These are phyloP conservation scores for Pulveroboletus frians DNA, from an alignment of 768 basidiomycete species.

Conservation along the genomic window DNA sequence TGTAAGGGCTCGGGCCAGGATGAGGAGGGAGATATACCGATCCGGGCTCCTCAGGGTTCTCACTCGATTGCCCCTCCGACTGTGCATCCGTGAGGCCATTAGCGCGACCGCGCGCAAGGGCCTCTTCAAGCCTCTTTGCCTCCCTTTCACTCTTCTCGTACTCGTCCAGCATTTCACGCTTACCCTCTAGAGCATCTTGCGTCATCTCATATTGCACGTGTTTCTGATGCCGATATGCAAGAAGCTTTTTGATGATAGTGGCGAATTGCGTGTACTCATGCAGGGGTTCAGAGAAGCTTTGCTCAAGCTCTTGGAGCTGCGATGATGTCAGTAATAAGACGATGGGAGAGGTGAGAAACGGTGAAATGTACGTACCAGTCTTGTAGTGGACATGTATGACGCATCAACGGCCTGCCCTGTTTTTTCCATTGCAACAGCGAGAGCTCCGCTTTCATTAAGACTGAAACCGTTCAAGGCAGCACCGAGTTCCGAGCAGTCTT, in stretches of 20 bases:
- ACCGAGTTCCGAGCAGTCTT: slow-evolving; percentile 88
- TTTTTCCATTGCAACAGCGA: slow-evolving; percentile 88
- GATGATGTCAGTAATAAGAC: slow-evolving; percentile 6
- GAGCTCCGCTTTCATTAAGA: slow-evolving; percentile 69
- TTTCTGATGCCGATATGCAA: slow-evolving; percentile 95
- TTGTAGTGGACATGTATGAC: slow-evolving; percentile 88
- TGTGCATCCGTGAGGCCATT: slow-evolving; percentile 22
- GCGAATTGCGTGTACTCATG: slow-evolving; percentile 96
- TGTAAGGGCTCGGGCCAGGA: slow-evolving; percentile 69
- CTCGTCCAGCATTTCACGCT: slow-evolving; percentile 80
- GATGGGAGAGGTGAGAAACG: slow-evolving; percentile 2
- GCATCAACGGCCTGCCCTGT: slow-evolving; percentile 95
- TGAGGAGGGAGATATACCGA: slow-evolving; percentile 65
- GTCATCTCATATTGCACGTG: slow-evolving; percentile 98
- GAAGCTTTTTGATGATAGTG: slow-evolving; percentile 87
- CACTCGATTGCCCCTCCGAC: slow-evolving; percentile 31
- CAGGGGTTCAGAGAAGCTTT: slow-evolving; percentile 92
- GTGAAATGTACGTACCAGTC: slow-evolving; percentile 53
- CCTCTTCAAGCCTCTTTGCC: slow-evolving; percentile 83
- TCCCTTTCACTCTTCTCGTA: slow-evolving; percentile 91
- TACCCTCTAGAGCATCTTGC: slow-evolving; percentile 80
- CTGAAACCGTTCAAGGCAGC: slow-evolving; percentile 91
- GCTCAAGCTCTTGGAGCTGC: slow-evolving; percentile 90
- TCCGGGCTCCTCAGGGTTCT: slow-evolving; percentile 37
- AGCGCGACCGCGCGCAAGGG: slow-evolving; percentile 59